Percentiles rank a stretch among this genome's conserved stretches.
Conservation (phyloP, 2,329 filamentous ascomycete genomes). For the Fusarium tuaranense region DNA sequence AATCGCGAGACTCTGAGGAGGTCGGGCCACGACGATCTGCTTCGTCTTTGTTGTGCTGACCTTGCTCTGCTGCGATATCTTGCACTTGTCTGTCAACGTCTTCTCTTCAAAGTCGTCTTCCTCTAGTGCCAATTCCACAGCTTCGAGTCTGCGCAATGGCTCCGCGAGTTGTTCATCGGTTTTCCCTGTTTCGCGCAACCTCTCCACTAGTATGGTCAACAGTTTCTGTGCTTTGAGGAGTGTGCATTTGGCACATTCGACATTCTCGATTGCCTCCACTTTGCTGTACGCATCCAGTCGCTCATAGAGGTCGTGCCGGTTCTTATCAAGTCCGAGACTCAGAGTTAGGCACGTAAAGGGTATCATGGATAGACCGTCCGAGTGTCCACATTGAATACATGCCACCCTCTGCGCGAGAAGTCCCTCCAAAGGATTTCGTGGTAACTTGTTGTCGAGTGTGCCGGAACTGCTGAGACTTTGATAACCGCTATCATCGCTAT, state of each 20-base stretch:
- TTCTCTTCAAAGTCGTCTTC: constrained; percentile 83
- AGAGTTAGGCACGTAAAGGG: constrained; percentile 95
- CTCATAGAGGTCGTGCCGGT: constrained; percentile 78
- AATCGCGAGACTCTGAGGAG: constrained; percentile 83
- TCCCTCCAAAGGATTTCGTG: constrained; percentile 86
- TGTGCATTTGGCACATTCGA: constrained; percentile 93
- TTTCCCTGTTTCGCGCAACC: constrained; percentile 48
- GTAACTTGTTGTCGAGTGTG: constrained; percentile 50
- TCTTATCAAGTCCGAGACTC: constrained; percentile 74
- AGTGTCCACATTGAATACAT: constrained; percentile 86
- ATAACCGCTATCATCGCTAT: constrained; percentile 70
- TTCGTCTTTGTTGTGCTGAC: constrained; percentile 87
- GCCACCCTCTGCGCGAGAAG: constrained; percentile 88
- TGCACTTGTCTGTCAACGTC: constrained; percentile 72
- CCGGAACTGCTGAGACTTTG: constrained; percentile 59
- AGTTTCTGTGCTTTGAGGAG: constrained; percentile 69
- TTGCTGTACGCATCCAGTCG: constrained; percentile 87
- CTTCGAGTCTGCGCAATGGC: constrained; percentile 67
- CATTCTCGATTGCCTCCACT: constrained; percentile 87
- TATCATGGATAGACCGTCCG: constrained; percentile 88
- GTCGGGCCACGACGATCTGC: constrained; percentile 85
- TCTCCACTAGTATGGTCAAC: constrained; percentile 60
- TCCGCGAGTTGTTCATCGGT: constrained; percentile 65
- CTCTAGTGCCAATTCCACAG: constrained; percentile 78
- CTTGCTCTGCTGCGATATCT: constrained; percentile 74